Evolutionary conservation across 2,329 filamentous ascomycete genomes (phyloP), one percentile per base, ranked within the genome.

Genomic region (Fusarium mundagurra): DNA sequence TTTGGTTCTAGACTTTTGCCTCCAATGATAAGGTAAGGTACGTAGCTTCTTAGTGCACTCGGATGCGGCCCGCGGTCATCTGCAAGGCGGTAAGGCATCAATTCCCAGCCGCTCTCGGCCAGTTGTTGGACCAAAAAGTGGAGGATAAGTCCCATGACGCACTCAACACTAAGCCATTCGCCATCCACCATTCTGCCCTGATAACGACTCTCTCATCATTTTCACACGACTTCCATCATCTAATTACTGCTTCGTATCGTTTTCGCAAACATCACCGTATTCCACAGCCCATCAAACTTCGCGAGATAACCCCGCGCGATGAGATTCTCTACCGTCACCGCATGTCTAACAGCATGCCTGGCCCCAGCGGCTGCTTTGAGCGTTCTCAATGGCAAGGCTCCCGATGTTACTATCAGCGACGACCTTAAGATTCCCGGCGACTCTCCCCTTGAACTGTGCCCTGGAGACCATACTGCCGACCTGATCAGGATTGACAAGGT

Each of bases 381-480:
- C 78, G 82, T 85, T 81, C 79, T 81, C 75, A 79, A 78, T 75
- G 76, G 78, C 70, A 76, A 78, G 51, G 71, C 79, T 59, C 77
- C 76, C 65, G 81, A 80, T 73, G 81, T 83, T 68, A 86, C 84
- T 73, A 82, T 81, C 79, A 85, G 86, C 66, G 85, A 86, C 33
- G 84, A 89, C 51, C 86, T 89, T 82, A 88, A 91, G 74, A 93
- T 98, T 22, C 92, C 94, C 2, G 95, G 96, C 82, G 87, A 96
- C 58, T 98, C 96, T 81, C 96, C 96, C 36, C 88, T 99, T 68
- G 86, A 91, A 80, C 94, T 93, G 84, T 99, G 96, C 82, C 79
- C 83, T 75, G 85, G 86, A 67, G 88, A 93, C 71, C 93, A 94
- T 66, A 83, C 84, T 55, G 82, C 90, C 59, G 91, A 98, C 82